Evolutionary conservation across 805 yeast genomes (phyloP), one percentile per base, ranked within the genome.

Genomic region (Ogataea henricii): DNA sequence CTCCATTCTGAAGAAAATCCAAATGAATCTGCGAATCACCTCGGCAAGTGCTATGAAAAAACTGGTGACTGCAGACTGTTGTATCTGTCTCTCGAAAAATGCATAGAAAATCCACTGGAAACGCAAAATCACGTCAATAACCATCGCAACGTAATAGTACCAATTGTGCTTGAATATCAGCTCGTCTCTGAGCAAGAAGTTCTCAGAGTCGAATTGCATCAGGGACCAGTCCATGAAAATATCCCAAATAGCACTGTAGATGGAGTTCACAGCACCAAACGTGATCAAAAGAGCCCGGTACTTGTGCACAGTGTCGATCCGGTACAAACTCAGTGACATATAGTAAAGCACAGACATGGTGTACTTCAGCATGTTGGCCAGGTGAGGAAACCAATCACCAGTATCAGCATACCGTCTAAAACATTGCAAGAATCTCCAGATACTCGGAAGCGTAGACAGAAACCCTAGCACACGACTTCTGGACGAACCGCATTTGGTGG

Each of bases 191-290:
- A 91, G 70, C 22, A 84, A 67, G 47, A 67, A 67, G 63, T 86
- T 76, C 50, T 74, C 72, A 2, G 85, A 75, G 12, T 73, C 77
- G 23, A 80, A 71, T 64, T 89, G 96, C 47, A 87, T 74, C 58
- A 94, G 70, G 2, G 97, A 90, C 92, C 96, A 94, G 71, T 94
- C 99, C 96, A 94, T 89, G 35, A 91, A 71, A 5, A 94, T 70
- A 67, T 94, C 99, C 99, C 99, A 94, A 3, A 82, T 54, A 0
- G 86, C 67, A 27, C 91, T 77, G 60, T 78, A 79, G 0, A 83
- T 43, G 0, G 97, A 81, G 65, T 94, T 91, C 33, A 89, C 56
- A 0, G 79, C 62, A 0, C 96, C 97, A 69, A 90, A 78, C 0
- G 82, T 66, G 16, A 92, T 87, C 60, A 90, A 87, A 1, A 79